Conservation (phyloP, 176 grass and related monocot species). For the Eragrostis curvula region DNA sequence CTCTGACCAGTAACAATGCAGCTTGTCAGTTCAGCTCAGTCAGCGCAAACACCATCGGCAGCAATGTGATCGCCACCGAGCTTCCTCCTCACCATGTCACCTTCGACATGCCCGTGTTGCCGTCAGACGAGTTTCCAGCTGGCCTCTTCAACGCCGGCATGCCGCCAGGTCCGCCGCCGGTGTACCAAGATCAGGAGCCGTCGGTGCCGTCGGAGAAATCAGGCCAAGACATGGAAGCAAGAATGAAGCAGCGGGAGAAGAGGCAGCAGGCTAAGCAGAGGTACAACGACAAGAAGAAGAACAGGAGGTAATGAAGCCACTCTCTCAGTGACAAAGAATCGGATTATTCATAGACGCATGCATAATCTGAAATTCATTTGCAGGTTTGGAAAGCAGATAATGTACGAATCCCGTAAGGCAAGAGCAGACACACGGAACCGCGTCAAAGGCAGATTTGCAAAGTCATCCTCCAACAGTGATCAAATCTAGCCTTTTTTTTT, state of each 20-base stretch:
- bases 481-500: not conserved
- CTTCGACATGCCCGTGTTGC: not conserved
- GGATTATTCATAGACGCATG: not conserved
- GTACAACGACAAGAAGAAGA: conserved; percentile 51
- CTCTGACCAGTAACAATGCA: conserved; percentile 33
- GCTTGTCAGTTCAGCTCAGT: conserved; percentile 13
- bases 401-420: conserved; percentile 47
- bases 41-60: not conserved
- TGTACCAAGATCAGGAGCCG: conserved; percentile 17
- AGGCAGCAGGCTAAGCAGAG: conserved; percentile 41
- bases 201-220: conserved; percentile 4
- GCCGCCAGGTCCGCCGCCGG: not conserved
- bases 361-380: no score
- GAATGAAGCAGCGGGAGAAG: conserved; percentile 15
- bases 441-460: conserved; percentile 53
- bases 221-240: not conserved
- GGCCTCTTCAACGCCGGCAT: not conserved
- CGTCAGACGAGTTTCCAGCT: not conserved
- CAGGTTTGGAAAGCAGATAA: conserved; percentile 49
- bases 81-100: not conserved
- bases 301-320: conserved; percentile 28
- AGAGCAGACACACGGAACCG: conserved; percentile 44
- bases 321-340: not conserved
- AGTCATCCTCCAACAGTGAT: not conserved
- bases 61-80: not conserved